Percentiles rank a stretch among this genome's conserved stretches.
Evolutionary conservation across 495 filamentous ascomycete genomes (phyloP).

Genomic region (Pseudomonodictys pantanalensis): DNA sequence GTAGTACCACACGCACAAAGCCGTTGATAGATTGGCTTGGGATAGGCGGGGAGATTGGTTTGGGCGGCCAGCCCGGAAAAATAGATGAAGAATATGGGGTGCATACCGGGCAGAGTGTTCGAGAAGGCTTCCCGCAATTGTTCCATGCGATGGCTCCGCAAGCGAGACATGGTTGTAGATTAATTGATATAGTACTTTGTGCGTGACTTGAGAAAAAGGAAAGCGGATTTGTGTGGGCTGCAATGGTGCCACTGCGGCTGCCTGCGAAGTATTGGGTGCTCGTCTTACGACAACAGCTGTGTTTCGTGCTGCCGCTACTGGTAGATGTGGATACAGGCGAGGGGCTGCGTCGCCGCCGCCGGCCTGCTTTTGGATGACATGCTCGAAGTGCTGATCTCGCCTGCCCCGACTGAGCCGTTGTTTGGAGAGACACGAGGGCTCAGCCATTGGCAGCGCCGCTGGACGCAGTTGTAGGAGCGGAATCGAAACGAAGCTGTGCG

Average conservation of each 20-base stretch:
- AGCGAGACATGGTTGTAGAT: not conserved
- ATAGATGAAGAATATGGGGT: constrained; percentile 30
- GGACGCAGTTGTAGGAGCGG: not conserved
- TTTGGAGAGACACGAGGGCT: not conserved
- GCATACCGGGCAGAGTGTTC: constrained; percentile 29
- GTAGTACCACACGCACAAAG: constrained; percentile 18
- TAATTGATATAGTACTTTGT: not conserved
- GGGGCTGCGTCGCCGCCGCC: not conserved
- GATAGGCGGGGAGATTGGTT: constrained; percentile 16
- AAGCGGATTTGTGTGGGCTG: not conserved
- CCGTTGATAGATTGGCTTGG: constrained; percentile 19
- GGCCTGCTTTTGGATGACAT: not conserved
- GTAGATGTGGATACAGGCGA: not conserved
- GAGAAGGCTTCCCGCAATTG: constrained; percentile 13
- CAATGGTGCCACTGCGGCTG: not conserved
- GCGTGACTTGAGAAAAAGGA: not conserved
- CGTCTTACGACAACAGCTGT: not conserved
- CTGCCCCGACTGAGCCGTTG: not conserved
- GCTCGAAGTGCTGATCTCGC: not conserved
- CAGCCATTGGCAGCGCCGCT: not conserved
- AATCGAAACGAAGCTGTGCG: constrained; percentile 6
- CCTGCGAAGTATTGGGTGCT: not conserved
- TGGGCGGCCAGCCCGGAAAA: constrained; percentile 12
- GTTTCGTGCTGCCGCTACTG: not conserved
- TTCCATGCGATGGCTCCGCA: not conserved